Base-by-base conservation (phyloP, 164 flowering plant species). In the Vitis rupestris region DNA sequence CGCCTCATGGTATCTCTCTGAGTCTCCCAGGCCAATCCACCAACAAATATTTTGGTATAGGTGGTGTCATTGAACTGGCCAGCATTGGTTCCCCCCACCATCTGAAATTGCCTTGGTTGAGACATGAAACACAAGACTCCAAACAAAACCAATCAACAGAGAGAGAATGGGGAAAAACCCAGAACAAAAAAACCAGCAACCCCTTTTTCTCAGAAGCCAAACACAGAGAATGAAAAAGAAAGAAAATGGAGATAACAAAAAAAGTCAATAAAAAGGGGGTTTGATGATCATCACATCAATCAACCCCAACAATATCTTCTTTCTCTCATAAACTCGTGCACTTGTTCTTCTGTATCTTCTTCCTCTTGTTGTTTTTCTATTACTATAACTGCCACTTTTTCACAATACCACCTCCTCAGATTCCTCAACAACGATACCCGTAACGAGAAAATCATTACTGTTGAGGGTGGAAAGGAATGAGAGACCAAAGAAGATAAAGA, bases 11-110 rank as follows among this genome's bases (percentile, higher is more conserved):
- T 82, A 14, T 87, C 91, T 70, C 85, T 82, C 57, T 83, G 84
- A 12, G 90, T 89, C 81, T 84, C 91, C 94, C 90, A 86, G 65
- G 89, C 90, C 80, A 87, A 78, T 9, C 90, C 94, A 23, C 90
- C 91, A 10, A 87, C 94, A 67, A 87, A 87, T 63, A 87, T 78
- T 72, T 87, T 87, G 17, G 89, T 87, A 48, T 76, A 84, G 19
- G 89, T 84, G 4, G 91, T 84, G 72, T 87, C 89, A 61, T 77
- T 80, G 48, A 77, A 79, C 63, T 74, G 80, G 37, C 80, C 82
- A 9, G 69, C 70, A 79, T 76, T 76, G 74, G 59, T 76, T 50
- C 82, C 78, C 17, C 82, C 87, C 79, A 71, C 73, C 83, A 82
- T 83, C 78, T 76, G 84, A 70, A 79, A 84, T 74, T 73, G 87